phyloP scores from a whole-genome alignment of 805 yeast genomes.

The Barnettozyma pratensis region DNA sequence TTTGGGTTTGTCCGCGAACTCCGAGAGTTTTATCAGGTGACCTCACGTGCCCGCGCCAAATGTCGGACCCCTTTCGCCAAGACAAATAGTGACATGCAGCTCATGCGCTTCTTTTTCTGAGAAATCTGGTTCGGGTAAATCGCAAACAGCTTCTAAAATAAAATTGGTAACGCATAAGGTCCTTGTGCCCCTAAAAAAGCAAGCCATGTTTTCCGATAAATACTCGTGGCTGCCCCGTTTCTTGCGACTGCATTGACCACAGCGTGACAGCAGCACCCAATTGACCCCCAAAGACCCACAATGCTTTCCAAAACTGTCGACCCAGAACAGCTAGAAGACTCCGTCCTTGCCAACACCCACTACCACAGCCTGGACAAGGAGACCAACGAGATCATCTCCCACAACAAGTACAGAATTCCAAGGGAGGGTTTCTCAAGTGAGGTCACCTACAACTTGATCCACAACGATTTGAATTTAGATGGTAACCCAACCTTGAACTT shows the following conservation, averaged over 20 bases:
- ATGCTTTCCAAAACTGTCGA: conserved; percentile 25
- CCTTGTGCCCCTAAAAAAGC: too few species aligned
- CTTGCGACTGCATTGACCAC: background rate
- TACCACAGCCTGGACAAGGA: conserved; percentile 17
- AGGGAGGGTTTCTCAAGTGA: conserved; percentile 45
- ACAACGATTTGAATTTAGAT: conserved; percentile 72
- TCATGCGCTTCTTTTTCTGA: too few species aligned
- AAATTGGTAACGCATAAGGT: too few species aligned
- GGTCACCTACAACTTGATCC: conserved; percentile 56
- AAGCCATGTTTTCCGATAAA: too few species aligned
- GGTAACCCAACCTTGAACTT: conserved; percentile 80
- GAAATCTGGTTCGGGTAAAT: too few species aligned
- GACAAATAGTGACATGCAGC: too few species aligned
- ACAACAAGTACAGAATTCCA: conserved; percentile 55
- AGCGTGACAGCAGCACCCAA: background rate
- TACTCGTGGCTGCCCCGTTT: background rate
- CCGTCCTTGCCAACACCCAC: conserved; percentile 23
- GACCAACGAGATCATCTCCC: conserved; percentile 17
- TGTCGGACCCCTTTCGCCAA: background rate
- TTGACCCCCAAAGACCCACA: background rate
- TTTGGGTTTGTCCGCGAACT: too few species aligned
- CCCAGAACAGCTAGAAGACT: conserved; percentile 28
- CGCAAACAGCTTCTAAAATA: too few species aligned
- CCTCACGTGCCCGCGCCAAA: background rate
- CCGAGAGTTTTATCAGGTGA: too few species aligned